These are phyloP conservation scores for Nymphaea thermarum DNA, from an alignment of 164 flowering plant species.

Conservation along the genomic window DNA sequence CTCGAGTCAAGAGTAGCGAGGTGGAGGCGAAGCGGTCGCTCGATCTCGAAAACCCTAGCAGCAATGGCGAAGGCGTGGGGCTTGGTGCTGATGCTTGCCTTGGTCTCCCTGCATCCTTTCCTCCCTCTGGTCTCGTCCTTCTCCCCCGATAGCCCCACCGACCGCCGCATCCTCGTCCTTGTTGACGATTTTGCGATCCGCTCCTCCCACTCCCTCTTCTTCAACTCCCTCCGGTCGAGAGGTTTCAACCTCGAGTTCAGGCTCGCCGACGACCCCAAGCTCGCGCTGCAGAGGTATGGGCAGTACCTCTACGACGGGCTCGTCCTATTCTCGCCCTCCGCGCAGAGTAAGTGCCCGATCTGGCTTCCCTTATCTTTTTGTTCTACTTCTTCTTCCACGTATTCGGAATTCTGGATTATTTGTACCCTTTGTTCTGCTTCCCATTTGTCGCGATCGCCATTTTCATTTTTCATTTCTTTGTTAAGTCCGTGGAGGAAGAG, in stretches of 20 bases:
- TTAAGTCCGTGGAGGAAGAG: too few species aligned
- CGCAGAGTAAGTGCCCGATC: constrained; percentile 34
- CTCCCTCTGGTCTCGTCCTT: constrained; percentile 19
- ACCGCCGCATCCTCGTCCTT: constrained; percentile 55
- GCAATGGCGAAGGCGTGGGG: background rate
- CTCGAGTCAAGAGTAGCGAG: too few species aligned
- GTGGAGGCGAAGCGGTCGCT: background rate
- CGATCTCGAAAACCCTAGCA: constrained; percentile 13
- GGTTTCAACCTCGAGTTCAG: constrained; percentile 81
- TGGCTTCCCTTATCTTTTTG: background rate
- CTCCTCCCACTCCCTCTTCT: constrained; percentile 84
- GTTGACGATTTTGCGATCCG: constrained; percentile 68
- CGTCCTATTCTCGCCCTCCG: constrained; percentile 60
- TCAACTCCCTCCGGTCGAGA: constrained; percentile 61
- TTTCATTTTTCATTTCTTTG: too few species aligned
- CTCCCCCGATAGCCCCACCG: constrained; percentile 53
- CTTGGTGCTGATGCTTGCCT: background rate
- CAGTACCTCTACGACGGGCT: constrained; percentile 77
- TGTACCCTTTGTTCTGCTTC: background rate
- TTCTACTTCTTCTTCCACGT: background rate
- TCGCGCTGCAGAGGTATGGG: constrained; percentile 76
- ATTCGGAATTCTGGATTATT: background rate
- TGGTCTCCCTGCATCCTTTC: background rate
- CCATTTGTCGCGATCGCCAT: too few species aligned
- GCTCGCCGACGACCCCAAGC: constrained; percentile 75